phyloP scores from a whole-genome alignment of 1,284 basidiomycete species.

The Dichomitus squalens region DNA sequence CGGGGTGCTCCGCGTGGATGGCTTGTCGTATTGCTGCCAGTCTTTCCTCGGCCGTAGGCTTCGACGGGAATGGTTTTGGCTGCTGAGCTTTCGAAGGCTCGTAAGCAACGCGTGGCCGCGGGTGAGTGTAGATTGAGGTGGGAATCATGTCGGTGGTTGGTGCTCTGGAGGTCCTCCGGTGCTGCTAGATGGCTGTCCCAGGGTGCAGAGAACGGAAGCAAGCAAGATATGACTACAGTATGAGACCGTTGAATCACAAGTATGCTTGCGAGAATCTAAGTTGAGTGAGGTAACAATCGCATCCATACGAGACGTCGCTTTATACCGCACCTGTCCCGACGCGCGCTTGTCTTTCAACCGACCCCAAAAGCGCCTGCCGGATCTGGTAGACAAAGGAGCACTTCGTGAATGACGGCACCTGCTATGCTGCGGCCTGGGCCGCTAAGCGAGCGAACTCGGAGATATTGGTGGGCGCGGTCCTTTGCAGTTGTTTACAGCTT shows the following conservation, averaged over 20 bases:
- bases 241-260: too few species aligned
- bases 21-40: not conserved
- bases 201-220: not conserved
- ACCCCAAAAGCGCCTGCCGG: not conserved
- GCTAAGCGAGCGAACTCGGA: too few species aligned
- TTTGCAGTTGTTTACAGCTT: too few species aligned
- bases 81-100: not conserved
- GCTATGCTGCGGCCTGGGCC: too few species aligned
- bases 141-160: not conserved
- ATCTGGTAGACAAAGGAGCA: not conserved
- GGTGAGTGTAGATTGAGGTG: constrained; percentile 5
- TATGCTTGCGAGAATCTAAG: too few species aligned
- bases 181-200: not conserved
- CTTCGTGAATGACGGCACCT: too few species aligned
- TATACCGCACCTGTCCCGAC: too few species aligned
- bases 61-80: not conserved
- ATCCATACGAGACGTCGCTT: not conserved
- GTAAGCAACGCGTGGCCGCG: not conserved
- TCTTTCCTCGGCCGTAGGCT: not conserved
- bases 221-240: too few species aligned
- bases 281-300: not conserved
- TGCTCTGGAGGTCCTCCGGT: not conserved
- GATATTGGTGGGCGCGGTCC: too few species aligned
- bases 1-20: not conserved
- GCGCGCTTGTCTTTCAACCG: not conserved